Evolutionary conservation across 495 filamentous ascomycete species (phyloP).

Genomic region (Penicillium riverlandense): DNA sequence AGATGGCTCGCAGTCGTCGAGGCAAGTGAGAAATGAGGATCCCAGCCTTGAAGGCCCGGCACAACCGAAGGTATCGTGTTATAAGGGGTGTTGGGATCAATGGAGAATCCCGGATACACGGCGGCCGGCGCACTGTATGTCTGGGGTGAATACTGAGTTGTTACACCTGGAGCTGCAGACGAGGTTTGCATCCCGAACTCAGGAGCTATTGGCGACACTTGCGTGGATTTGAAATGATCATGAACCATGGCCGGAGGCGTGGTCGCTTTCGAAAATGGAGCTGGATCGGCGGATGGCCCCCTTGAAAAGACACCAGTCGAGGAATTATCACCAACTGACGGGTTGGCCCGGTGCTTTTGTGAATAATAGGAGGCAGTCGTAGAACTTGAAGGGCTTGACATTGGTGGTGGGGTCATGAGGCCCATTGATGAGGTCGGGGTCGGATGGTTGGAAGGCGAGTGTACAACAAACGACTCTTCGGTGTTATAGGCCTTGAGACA

Average conservation of each 20-base stretch:
- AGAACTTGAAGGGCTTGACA: slow-evolving; percentile 42
- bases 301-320: slow-evolving; percentile 29
- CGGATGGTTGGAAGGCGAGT: slow-evolving; percentile 49
- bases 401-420: slow-evolving; percentile 41
- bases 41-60: slow-evolving; percentile 43
- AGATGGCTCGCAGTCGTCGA: slow-evolving; percentile 35
- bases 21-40: slow-evolving; percentile 35
- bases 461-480: slow-evolving; percentile 57
- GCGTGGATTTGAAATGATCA: slow-evolving; percentile 14
- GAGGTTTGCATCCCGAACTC: slow-evolving; percentile 11
- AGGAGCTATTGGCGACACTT: slow-evolving; percentile 12
- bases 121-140: slow-evolving; percentile 12
- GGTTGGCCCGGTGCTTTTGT: slow-evolving; percentile 21
- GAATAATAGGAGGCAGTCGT: slow-evolving; percentile 30
- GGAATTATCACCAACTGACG: slow-evolving; percentile 24
- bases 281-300: slow-evolving; percentile 32
- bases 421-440: slow-evolving; percentile 39
- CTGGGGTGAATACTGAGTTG: slow-evolving; percentile 16
- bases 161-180: slow-evolving; percentile 4
- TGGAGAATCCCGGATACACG: slow-evolving; percentile 22
- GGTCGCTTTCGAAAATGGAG: slow-evolving; percentile 17
- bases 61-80: slow-evolving; percentile 38
- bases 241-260: slow-evolving; percentile 12
- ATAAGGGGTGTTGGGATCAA: slow-evolving; percentile 37
- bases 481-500: slow-evolving; percentile 77